Evolutionary conservation across 2,329 filamentous ascomycete species (phyloP), one percentile per base, ranked within the genome.

Genomic region (Claviceps cyperi): DNA sequence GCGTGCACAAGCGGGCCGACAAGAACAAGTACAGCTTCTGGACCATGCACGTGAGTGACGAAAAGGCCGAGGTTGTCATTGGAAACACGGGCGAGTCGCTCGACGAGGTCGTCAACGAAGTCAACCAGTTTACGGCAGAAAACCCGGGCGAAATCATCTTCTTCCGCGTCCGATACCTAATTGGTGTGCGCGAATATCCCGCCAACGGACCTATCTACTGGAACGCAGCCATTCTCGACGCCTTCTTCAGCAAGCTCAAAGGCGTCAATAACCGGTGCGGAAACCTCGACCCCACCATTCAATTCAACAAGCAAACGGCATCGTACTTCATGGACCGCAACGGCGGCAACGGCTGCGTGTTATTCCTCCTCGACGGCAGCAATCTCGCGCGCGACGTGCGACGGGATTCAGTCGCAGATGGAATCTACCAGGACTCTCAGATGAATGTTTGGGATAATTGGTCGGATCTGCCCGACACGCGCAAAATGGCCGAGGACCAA

Each of bases 31-130:
- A 59, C 17, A 53, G 66, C 39, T 73, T 68, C 60, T 67, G 69
- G 51, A 63, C 65, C 14, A 66, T 69, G 32, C 67, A 72, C 48
- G 69, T 71, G 51, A 66, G 62, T 46, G 59, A 66, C 46, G 57
- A 66, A 50, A 53, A 45, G 32, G 59, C 57, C 37, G 58, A 63
- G 4, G 56, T 65, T 2, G 67, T 66, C 58, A 55, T 73, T 3
- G 72, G 71, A 15, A 70, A 68, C 40, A 67, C 69, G n/a, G 72
- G 72, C 2, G 65, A 71, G 55, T 61, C 63, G 3, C 60, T 75
- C 1, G 58, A 64, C 19, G 65, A 70, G 3, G 64, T 74, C 15
- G 64, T 74, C 50, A 57, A 53, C 32, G 64, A 72, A 38, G 59
- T 75, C 53, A 74, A 73, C 56, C 58, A 55, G 19, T 75, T 75